These are phyloP conservation scores for Craterostigma plantagineum DNA, from an alignment of 257 asterid genomes.

Conservation along the genomic window DNA sequence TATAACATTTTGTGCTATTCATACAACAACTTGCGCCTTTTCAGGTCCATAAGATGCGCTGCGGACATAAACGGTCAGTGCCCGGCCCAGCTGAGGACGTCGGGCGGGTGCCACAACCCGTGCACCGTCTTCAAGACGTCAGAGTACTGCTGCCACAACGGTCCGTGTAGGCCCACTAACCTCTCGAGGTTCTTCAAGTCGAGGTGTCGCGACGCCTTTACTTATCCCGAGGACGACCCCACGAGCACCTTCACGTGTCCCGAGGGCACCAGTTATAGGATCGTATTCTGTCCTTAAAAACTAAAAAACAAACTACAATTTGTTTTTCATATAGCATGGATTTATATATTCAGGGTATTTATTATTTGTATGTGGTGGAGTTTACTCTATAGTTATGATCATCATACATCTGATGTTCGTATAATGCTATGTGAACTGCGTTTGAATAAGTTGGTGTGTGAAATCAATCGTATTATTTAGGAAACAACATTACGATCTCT, in stretches of 20 bases:
- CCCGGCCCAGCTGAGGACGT: slow-evolving; percentile 17
- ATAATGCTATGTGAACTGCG: too few species aligned
- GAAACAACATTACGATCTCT: too few species aligned
- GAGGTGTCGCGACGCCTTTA: slow-evolving; percentile 33
- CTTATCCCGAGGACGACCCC: slow-evolving; percentile 29
- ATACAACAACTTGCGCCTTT: too few species aligned
- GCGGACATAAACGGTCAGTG: slow-evolving; percentile 30
- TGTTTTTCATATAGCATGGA: too few species aligned
- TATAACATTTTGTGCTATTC: too few species aligned
- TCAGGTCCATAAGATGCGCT: slow-evolving; percentile 15
- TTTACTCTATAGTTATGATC: too few species aligned
- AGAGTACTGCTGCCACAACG: slow-evolving; percentile 22
- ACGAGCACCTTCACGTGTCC: slow-evolving; percentile 38
- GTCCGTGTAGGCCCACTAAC: slow-evolving; percentile 18
- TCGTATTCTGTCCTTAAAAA: slow-evolving; percentile 36
- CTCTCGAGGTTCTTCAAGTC: slow-evolving; percentile 26
- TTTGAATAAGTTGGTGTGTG: too few species aligned
- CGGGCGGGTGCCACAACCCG: slow-evolving; percentile 32
- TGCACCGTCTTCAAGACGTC: slow-evolving; percentile 22
- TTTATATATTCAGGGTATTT: too few species aligned
- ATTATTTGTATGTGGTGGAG: too few species aligned
- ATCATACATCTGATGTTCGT: too few species aligned
- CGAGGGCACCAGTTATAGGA: slow-evolving; percentile 23
- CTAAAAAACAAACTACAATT: too few species aligned
- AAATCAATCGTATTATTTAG: too few species aligned